Conservation (phyloP, 1,139 yeast genomes). For the Waltiozyma sp. region DNA sequence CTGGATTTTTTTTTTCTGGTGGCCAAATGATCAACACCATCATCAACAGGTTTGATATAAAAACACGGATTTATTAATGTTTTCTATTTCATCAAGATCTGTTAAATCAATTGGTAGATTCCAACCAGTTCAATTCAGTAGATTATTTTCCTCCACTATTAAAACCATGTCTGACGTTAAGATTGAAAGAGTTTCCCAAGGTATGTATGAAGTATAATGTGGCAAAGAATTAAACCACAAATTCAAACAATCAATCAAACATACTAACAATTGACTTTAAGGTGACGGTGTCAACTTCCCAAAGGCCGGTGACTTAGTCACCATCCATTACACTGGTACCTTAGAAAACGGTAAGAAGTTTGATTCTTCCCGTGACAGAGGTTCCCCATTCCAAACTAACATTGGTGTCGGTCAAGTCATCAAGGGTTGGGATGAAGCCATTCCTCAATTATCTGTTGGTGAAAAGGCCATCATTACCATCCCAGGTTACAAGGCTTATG, state of each 20-base stretch:
- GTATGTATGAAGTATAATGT: neutral
- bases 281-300: constrained; percentile 84
- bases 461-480: constrained; percentile 71
- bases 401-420: constrained; percentile 74
- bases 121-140: constrained; percentile 2
- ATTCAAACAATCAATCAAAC: constrained; percentile 19
- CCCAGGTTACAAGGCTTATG: constrained; percentile 72
- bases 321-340: constrained; percentile 73
- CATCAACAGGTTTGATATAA: neutral
- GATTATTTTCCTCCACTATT: constrained; percentile 11
- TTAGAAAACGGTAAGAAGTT: constrained; percentile 60
- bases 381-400: constrained; percentile 53
- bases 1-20: neutral
- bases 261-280: neutral
- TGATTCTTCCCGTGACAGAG: constrained; percentile 62
- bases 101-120: neutral
- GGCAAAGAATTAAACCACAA: too few relatives aligned
- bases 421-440: constrained; percentile 82
- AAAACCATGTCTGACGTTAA: constrained; percentile 23
- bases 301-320: constrained; percentile 71
- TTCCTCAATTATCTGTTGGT: constrained; percentile 73
- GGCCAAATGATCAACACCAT: neutral
- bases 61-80: neutral
- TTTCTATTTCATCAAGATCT: neutral
- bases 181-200: constrained; percentile 31